Evolutionary conservation across 371 early-diverging fungal species (phyloP), one percentile per base, ranked within the genome.

Genomic region (Saksenaea oblongispora): DNA sequence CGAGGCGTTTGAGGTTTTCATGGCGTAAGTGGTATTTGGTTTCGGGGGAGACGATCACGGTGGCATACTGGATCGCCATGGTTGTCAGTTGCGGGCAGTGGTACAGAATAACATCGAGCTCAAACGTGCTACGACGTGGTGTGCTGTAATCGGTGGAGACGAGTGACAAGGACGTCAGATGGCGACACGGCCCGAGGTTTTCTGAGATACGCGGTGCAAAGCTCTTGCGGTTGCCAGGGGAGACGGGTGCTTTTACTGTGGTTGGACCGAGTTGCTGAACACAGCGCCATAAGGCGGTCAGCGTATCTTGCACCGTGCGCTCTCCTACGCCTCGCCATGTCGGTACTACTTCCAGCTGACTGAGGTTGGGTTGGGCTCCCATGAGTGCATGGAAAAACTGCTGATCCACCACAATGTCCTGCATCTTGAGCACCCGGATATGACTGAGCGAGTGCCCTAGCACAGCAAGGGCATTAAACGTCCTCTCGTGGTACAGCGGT

Each of bases 381-480:
- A 1, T 10, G 18, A 47, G 51, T 22, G 51, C 51, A 3, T 47
- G 0, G 22, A 47, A 47, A 22, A 47, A 47, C 22, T 22, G 51
- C 9, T 17, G 51, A 10, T 47, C 51, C 22, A 47, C 18, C 51
- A 47, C 51, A 22, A 47, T 26, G 22, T 22, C 22, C 22, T 47
- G 18, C 51, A 47, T 10, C 22, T 47, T 47, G 24, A 47, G 51
- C 22, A 22, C 10, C 22, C 22, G 5, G 22, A 47, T n/a, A 47
- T 22, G 22, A 22, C 18, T 42, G 61, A 64, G 8, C n/a, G 69
- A n/a, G 18, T 72, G 17, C 54, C 70, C 70, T 31, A 62, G 41
- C 39, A 62, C 42, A 22, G 61, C 56, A 34, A 41, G 35, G 14
- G 44, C 15, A 54, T 57, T 15, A 28, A 57, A 17, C 56, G 61